These are phyloP conservation scores for Puccinellia tenuiflora DNA, from an alignment of 176 grass and related monocot genomes.

Conservation along the genomic window DNA sequence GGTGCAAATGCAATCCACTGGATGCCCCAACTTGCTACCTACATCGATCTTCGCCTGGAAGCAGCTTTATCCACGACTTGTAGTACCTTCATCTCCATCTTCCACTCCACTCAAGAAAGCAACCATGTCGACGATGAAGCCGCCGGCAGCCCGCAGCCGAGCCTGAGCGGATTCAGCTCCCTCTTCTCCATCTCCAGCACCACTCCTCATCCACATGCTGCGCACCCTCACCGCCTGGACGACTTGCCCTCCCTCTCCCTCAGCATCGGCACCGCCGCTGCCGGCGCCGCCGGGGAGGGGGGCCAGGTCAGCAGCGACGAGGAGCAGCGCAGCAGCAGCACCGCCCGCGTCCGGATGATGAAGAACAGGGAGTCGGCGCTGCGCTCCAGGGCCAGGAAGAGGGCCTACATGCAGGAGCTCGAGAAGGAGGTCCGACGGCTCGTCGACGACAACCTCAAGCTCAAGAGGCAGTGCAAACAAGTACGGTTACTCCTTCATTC, in stretches of 20 bases:
- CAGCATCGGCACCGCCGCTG: not conserved
- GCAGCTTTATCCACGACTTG: too few relatives aligned
- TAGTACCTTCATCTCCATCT: too few relatives aligned
- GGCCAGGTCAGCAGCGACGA: not conserved
- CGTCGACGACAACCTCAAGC: conserved; percentile 38
- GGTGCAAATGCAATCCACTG: too few relatives aligned
- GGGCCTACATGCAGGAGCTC: conserved; percentile 49
- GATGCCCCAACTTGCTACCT: too few relatives aligned
- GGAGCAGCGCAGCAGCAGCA: not conserved
- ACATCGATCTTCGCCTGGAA: too few relatives aligned
- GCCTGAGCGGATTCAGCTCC: conserved; percentile 48
- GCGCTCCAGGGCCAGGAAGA: conserved; percentile 44
- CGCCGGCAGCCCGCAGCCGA: conserved; percentile 29
- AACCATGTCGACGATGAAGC: not conserved
- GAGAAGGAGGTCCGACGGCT: conserved; percentile 44
- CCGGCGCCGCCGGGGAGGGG: not conserved
- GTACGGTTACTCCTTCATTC: not conserved
- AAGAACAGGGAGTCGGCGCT: conserved; percentile 51
- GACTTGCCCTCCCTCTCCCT: conserved; percentile 12
- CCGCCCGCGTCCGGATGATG: conserved; percentile 31
- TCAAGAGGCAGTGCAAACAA: conserved; percentile 47
- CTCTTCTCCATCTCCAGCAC: conserved; percentile 40
- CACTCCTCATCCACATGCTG: not conserved
- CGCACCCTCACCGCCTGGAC: not conserved
- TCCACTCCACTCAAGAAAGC: not conserved